A percentile compares a stretch with the other conserved stretches of the same genome.
Conservation (phyloP, 2,329 filamentous ascomycete species). For the Trichophyton simii region DNA sequence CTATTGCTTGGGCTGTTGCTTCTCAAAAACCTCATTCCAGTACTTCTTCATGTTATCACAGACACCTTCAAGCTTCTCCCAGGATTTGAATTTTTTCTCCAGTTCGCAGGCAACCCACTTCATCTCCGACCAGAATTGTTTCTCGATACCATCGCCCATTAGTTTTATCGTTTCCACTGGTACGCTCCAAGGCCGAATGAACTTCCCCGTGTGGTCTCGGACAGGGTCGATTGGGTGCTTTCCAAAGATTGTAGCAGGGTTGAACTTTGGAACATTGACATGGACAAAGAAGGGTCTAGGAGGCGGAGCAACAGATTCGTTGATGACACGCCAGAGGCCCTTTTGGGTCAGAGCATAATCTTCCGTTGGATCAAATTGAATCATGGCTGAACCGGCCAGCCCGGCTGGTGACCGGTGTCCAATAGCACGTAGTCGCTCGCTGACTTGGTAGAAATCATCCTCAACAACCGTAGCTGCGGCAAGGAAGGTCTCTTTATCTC, state of each 20-base stretch:
- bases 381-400: slow-evolving; percentile 28
- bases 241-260: slow-evolving; percentile 27
- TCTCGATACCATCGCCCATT: slow-evolving; percentile 27
- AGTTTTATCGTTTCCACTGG: slow-evolving; percentile 20
- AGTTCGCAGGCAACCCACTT: slow-evolving; percentile 28
- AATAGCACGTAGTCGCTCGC: slow-evolving; percentile 24
- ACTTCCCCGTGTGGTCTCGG: slow-evolving; percentile 22
- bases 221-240: slow-evolving; percentile 20
- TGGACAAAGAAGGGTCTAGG: slow-evolving; percentile 30
- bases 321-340: slow-evolving; percentile 19
- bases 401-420: slow-evolving; percentile 21
- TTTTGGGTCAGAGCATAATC: slow-evolving; percentile 19
- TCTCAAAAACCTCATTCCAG: slow-evolving; percentile 25
- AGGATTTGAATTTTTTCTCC: slow-evolving; percentile 22
- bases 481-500: slow-evolving; percentile 42
- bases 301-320: slow-evolving; percentile 19
- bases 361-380: slow-evolving; percentile 26
- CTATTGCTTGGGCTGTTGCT: slow-evolving; percentile 3
- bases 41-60: slow-evolving; percentile 25
- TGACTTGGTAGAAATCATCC: slow-evolving; percentile 33
- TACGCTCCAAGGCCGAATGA: slow-evolving; percentile 23
- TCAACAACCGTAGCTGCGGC: slow-evolving; percentile 32
- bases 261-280: slow-evolving; percentile 30
- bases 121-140: slow-evolving; percentile 29
- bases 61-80: slow-evolving; percentile 22